These are phyloP conservation scores for Aspergillus aculeatinus DNA, from an alignment of 2,329 filamentous ascomycete genomes.

Conservation along the genomic window DNA sequence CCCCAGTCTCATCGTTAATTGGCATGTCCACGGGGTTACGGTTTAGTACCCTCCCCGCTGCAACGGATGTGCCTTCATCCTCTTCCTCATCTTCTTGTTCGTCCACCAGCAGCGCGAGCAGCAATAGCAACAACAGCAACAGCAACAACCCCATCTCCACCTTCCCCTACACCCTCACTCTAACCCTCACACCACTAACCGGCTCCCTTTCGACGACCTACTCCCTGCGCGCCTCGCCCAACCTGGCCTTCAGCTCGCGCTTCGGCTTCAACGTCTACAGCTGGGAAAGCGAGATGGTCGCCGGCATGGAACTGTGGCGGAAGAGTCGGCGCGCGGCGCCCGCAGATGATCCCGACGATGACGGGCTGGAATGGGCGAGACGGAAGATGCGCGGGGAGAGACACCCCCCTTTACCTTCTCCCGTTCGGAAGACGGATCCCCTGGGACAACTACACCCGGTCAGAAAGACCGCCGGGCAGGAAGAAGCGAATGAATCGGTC, in stretches of 20 bases:
- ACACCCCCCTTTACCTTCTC: constrained; percentile 18
- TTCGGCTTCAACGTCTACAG: constrained; percentile 99
- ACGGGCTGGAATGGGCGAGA: constrained; percentile 47
- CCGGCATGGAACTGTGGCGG: constrained; percentile 92
- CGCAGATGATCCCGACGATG: constrained; percentile 35
- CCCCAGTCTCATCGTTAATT: constrained; percentile 87
- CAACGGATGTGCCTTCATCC: constrained; percentile 26
- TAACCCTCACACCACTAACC: constrained; percentile 92
- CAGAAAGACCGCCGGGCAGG: constrained; percentile 52
- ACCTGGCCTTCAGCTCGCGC: constrained; percentile 80
- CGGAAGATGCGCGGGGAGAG: constrained; percentile 34
- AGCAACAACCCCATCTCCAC: constrained; percentile 55
- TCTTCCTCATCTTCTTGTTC: constrained; percentile 15
- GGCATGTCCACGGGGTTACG: constrained; percentile 85
- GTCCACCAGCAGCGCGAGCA: constrained; percentile 9
- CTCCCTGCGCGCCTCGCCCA: constrained; percentile 79
- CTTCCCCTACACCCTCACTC: constrained; percentile 87
- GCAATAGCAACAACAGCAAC: constrained; percentile 8
- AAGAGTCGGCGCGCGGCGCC: constrained; percentile 39
- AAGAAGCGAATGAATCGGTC: constrained; percentile 68
- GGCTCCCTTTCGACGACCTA: constrained; percentile 90
- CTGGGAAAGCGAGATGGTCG: constrained; percentile 90
- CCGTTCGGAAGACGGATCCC: constrained; percentile 2
- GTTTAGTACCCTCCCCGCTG: constrained; percentile 78
- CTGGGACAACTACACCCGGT: neutral